A percentile compares a stretch with the other conserved stretches of the same genome.
phyloP scores from a whole-genome alignment of 805 yeast species.

The Sugiyamaella boreocaroliniensis region DNA sequence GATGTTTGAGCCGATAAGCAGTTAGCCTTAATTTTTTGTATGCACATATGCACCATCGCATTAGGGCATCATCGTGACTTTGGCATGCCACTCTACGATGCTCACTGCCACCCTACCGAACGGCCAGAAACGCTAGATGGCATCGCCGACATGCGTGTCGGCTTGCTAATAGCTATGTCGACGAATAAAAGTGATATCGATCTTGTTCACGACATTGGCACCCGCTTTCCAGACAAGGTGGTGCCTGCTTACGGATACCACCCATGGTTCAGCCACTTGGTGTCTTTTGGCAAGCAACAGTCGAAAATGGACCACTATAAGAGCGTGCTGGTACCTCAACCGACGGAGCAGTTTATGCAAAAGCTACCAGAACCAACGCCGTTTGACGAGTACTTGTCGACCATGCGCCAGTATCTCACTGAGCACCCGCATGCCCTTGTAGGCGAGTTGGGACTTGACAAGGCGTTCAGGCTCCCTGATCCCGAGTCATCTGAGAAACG shows the following conservation, averaged over 20 bases:
- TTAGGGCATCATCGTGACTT: neutral
- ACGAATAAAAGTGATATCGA: conserved; percentile 32
- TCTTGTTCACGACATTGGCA: conserved; percentile 27
- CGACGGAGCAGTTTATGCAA: conserved; percentile 34
- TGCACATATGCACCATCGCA: neutral
- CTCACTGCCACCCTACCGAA: conserved; percentile 38
- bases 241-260: conserved; percentile 54
- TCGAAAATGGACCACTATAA: conserved; percentile 46
- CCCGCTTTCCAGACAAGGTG: conserved; percentile 23
- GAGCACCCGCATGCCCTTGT: conserved; percentile 40
- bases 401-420: conserved; percentile 31
- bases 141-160: conserved; percentile 16
- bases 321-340: conserved; percentile 40
- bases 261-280: conserved; percentile 84
- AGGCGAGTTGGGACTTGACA: conserved; percentile 93
- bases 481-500: conserved; percentile 32
- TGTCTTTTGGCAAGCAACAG: conserved; percentile 30
- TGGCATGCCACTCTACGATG: conserved; percentile 24
- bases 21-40: neutral
- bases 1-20: neutral
- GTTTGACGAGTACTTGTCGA: conserved; percentile 33
- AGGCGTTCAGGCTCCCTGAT: conserved; percentile 60
- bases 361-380: conserved; percentile 56
- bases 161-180: conserved; percentile 31
- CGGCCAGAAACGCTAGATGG: conserved; percentile 18